phyloP scores from a whole-genome alignment of 2,329 filamentous ascomycete species.

The Apiospora koreana region DNA sequence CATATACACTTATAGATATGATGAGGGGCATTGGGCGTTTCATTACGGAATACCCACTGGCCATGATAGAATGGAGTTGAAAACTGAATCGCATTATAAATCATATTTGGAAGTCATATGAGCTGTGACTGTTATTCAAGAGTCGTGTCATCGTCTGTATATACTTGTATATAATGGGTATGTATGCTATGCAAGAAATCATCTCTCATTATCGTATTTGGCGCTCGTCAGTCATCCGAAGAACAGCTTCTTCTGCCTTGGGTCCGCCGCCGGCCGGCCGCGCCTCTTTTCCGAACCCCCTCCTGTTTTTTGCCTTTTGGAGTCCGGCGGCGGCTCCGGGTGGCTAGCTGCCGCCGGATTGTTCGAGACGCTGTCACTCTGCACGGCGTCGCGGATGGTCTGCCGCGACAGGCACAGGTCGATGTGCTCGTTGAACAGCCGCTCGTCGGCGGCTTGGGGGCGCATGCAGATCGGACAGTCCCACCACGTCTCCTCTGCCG shows the following conservation, averaged over 20 bases:
- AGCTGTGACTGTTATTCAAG: too few species aligned
- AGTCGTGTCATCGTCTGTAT: neutral
- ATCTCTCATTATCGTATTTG: constrained; percentile 13
- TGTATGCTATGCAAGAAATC: neutral
- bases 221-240: constrained; percentile 35
- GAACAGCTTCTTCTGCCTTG: constrained; percentile 43
- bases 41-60: neutral
- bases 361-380: constrained; percentile 44
- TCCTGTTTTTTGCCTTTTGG: constrained; percentile 34
- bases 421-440: constrained; percentile 85
- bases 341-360: constrained; percentile 13
- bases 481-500: constrained; percentile 60
- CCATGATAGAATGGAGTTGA: neutral
- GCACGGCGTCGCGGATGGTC: constrained; percentile 82
- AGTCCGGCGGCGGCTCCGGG: neutral
- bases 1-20: neutral
- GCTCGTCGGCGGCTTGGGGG: constrained; percentile 74
- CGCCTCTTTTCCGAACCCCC: constrained; percentile 27
- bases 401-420: constrained; percentile 86
- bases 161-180: too few species aligned
- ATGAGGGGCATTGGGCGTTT: neutral
- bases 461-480: constrained; percentile 85
- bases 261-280: constrained; percentile 24
- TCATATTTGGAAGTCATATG: too few species aligned
- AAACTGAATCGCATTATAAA: neutral